Conservation (phyloP, 2,329 filamentous ascomycete species). For the Sporothrix sp. region DNA sequence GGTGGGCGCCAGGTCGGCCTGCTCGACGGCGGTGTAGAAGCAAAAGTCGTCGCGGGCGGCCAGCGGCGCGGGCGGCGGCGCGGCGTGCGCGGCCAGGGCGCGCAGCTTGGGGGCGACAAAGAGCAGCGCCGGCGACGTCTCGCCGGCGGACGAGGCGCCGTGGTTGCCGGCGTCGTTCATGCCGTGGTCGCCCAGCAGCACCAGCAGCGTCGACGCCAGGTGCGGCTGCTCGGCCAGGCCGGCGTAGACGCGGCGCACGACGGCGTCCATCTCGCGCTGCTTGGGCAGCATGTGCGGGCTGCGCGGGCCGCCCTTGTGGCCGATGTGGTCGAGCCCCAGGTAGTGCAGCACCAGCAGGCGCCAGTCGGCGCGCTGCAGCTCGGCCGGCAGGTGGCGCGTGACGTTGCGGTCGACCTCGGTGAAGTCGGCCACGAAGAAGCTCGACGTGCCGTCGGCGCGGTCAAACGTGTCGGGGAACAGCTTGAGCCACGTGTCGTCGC, state of each 20-base stretch:
- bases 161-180: constrained; percentile 99
- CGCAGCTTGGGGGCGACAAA: constrained; percentile 77
- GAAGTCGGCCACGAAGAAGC: constrained; percentile 98
- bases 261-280: constrained; percentile 64
- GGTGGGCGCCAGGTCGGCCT: constrained; percentile 88
- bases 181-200: constrained; percentile 91
- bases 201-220: constrained; percentile 67
- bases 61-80: constrained; percentile 21
- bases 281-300: constrained; percentile 89
- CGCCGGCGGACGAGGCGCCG: constrained; percentile 83
- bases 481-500: constrained; percentile 97
- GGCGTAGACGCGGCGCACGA: constrained; percentile 54
- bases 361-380: constrained; percentile 75
- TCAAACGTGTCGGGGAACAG: constrained; percentile 85
- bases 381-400: constrained; percentile 72
- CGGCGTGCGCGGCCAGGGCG: constrained; percentile 14
- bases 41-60: constrained; percentile 60
- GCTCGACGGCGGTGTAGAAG: constrained; percentile 79
- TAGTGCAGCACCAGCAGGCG: constrained; percentile 91
- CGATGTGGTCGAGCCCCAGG: constrained; percentile 91
- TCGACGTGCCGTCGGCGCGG: constrained; percentile 83
- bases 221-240: constrained; percentile 63
- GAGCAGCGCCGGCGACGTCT: constrained; percentile 85
- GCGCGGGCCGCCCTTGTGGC: constrained; percentile 80
- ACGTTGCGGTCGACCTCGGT: constrained; percentile 97